Evolutionary conservation across 495 filamentous ascomycete genomes (phyloP).

Genomic region (Penicillium tannophilum): DNA sequence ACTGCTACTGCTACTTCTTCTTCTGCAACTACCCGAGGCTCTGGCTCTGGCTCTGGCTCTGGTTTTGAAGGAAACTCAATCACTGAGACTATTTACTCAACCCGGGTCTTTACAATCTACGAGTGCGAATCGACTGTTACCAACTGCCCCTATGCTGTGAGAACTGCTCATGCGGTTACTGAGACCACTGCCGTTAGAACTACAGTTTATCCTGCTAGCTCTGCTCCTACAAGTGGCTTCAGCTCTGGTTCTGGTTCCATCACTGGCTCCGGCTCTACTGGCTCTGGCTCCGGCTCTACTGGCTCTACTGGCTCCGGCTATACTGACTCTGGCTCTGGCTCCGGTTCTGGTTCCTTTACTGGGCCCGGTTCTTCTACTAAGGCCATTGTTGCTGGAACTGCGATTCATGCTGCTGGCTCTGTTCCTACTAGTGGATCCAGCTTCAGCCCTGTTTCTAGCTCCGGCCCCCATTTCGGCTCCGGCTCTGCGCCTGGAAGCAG

Average conservation of each 20-base stretch:
- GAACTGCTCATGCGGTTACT: neutral
- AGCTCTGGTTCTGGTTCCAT: neutral
- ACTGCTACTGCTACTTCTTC: slow-evolving; percentile 8
- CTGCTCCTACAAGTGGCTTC: neutral
- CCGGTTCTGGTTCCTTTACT: neutral
- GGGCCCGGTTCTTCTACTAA: too few relatives aligned
- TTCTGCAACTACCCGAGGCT: neutral
- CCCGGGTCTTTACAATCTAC: neutral
- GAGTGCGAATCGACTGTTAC: neutral
- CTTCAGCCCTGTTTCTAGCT: neutral
- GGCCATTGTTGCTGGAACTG: neutral
- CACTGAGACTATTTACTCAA: neutral
- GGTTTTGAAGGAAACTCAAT: neutral
- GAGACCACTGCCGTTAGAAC: neutral
- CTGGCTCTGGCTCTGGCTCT: neutral
- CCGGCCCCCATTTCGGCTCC: neutral
- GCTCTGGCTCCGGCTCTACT: neutral
- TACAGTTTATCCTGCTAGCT: slow-evolving; percentile 1
- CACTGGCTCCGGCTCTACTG: neutral
- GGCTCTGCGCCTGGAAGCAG: neutral
- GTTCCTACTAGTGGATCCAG: neutral
- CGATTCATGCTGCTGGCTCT: neutral
- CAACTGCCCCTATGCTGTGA: neutral
- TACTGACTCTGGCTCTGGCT: neutral
- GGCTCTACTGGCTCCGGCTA: neutral